Conservation (phyloP, 2,329 filamentous ascomycete species). For the Sporothrix euskadiensis region DNA sequence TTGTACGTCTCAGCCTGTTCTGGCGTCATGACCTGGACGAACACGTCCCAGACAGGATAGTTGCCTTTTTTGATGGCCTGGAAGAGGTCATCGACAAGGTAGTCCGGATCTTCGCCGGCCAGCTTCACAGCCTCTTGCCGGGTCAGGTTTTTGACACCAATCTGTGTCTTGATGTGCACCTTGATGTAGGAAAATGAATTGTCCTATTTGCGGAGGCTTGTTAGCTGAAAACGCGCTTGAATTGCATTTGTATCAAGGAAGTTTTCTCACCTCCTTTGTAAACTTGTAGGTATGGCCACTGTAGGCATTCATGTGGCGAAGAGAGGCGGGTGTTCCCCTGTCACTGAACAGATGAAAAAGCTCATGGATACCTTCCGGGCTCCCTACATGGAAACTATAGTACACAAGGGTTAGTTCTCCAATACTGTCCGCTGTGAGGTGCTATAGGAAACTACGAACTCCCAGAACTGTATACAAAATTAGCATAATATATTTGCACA, state of each 20-base stretch:
- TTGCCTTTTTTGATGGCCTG: conserved; percentile 62
- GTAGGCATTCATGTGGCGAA: conserved; percentile 68
- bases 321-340: conserved; percentile 64
- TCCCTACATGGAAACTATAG: conserved; percentile 39
- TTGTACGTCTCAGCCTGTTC: conserved; percentile 61
- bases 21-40: conserved; percentile 63
- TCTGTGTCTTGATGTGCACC: conserved; percentile 63
- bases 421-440: background rate
- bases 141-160: conserved; percentile 60
- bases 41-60: conserved; percentile 63
- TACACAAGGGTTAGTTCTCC: background rate
- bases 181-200: conserved; percentile 52
- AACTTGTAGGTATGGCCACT: conserved; percentile 68
- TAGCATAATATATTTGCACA: background rate
- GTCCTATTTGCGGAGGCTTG: background rate
- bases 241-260: background rate
- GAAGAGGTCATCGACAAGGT: conserved; percentile 63
- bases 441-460: conserved; percentile 27
- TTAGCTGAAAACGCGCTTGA: background rate
- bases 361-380: conserved; percentile 64
- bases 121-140: conserved; percentile 57
- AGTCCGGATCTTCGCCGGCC: conserved; percentile 61
- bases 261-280: conserved; percentile 48
- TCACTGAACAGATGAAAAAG: conserved; percentile 67
- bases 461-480: conserved; percentile 49